phyloP scores from a whole-genome alignment of 2,329 filamentous ascomycete genomes.

The Aspergillus proliferans region DNA sequence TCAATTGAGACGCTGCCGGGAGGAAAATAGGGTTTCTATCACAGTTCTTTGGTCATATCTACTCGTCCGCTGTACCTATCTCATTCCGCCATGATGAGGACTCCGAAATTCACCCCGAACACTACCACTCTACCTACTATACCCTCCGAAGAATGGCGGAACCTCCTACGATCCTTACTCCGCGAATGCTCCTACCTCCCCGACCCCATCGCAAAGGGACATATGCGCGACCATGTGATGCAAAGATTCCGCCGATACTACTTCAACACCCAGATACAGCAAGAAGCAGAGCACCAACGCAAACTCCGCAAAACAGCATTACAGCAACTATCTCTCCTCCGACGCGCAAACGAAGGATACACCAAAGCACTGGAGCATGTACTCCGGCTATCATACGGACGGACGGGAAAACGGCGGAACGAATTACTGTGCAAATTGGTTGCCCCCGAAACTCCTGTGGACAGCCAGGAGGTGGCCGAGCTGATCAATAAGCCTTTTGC shows the following conservation, averaged over 20 bases:
- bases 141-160: conserved; percentile 29
- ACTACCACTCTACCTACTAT: not conserved
- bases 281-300: conserved; percentile 12
- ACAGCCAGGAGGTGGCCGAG: conserved; percentile 15
- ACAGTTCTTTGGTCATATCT: not conserved
- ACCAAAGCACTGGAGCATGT: conserved; percentile 45
- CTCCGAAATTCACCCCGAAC: not conserved
- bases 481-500: conserved; percentile 11
- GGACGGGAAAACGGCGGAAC: conserved; percentile 48
- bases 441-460: conserved; percentile 17
- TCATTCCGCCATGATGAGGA: not conserved
- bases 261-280: conserved; percentile 12
- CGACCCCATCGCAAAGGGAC: conserved; percentile 48
- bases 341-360: conserved; percentile 53
- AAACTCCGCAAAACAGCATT: conserved; percentile 20
- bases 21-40: not conserved
- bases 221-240: conserved; percentile 45
- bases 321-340: conserved; percentile 40
- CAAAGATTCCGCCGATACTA: conserved; percentile 44
- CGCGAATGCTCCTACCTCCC: conserved; percentile 57
- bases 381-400: conserved; percentile 52
- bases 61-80: too few species aligned
- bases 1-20: not conserved
- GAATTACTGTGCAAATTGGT: conserved; percentile 39
- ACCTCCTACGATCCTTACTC: conserved; percentile 51